A percentile compares a stretch with the other conserved stretches of the same genome.
Evolutionary conservation across 2,329 filamentous ascomycete genomes (phyloP).

Genomic region (Hypoxylon sp.): DNA sequence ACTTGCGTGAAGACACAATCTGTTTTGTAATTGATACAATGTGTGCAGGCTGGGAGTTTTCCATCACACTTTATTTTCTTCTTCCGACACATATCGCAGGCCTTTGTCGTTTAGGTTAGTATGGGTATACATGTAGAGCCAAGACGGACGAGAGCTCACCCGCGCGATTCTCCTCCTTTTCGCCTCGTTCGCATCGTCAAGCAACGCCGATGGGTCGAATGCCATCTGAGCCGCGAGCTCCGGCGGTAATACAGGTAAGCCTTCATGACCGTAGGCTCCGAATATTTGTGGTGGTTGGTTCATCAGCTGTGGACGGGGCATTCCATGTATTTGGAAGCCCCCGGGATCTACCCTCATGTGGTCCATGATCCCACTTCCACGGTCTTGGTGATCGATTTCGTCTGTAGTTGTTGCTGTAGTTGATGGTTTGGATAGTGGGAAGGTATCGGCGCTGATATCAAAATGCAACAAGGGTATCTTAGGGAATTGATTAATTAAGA

Average conservation of each 20-base stretch:
- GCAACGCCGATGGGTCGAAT: conserved; percentile 68
- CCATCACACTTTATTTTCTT: conserved; percentile 92
- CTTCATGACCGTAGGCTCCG: conserved; percentile 72
- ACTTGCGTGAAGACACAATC: conserved; percentile 98
- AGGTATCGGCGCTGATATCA: conserved; percentile 20
- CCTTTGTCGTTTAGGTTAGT: conserved; percentile 64
- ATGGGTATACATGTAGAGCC: conserved; percentile 17
- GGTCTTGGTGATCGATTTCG: conserved; percentile 18
- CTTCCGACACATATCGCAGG: conserved; percentile 87
- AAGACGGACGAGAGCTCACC: conserved; percentile 65
- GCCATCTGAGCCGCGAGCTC: conserved; percentile 74
- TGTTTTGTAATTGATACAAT: conserved; percentile 98
- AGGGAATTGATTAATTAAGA: conserved; percentile 25
- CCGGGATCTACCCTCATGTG: conserved; percentile 60
- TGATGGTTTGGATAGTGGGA: conserved; percentile 25
- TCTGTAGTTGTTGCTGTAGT: conserved; percentile 6
- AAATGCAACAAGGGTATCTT: conserved; percentile 29
- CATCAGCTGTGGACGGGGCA: conserved; percentile 71
- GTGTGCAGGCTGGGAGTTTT: conserved; percentile 93
- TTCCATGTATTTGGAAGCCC: conserved; percentile 71
- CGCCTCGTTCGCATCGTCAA: conserved; percentile 81
- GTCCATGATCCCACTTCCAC: conserved; percentile 59
- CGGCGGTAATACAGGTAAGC: conserved; percentile 70
- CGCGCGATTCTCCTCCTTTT: conserved; percentile 91
- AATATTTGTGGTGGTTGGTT: conserved; percentile 80